Base-by-base conservation (phyloP, 805 yeast species). In the Debaryomyces castellii region DNA sequence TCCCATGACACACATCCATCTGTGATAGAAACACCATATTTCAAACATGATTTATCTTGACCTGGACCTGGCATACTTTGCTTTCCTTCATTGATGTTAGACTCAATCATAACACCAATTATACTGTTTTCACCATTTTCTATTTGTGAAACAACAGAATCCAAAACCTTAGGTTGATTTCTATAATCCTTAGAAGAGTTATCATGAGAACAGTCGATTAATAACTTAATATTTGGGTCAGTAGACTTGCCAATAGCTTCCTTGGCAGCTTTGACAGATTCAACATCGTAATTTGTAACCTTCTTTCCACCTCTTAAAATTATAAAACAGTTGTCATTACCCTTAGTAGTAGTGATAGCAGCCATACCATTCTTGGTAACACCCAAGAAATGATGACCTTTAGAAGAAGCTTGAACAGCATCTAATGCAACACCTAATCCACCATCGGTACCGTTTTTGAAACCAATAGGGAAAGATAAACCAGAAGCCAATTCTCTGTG, bases 151-250 rank as follows among this genome's bases (percentile, higher is more conserved):
- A 92, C 89, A 45, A 92, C 94, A 47, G 77, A 81, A 23, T 78
- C 72, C 54, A 89, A 84, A n/a, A 94, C 99, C 67, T 78, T 83
- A 48, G 99, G 97, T 74, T 94, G 99, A 74, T 94, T 94, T 64
- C 83, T 81, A 83, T 81, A 90, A 73, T 94, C 94, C 73, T 94
- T 94, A 69, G 78, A 83, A 32, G 97, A 90, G 77, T 94, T 94
- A 59, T 97, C 99, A 71, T 94, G 99, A 39, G 97, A 91, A 73
- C 97, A 94, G 73, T 94, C 99, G 51, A 94, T 87, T 99, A 94
- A 94, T 58, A 89, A 67, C 77, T 71, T 58, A 71, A 77, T 67
- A 49, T 65, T 69, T 47, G 75, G 83, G 55, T 77, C 69, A 28
- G 71, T 66, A 34, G 74, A 64, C 52, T 71, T 69, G 40, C 62